Base-by-base conservation (phyloP, 1,139 yeast species). In the Blastobotrys persicus region DNA sequence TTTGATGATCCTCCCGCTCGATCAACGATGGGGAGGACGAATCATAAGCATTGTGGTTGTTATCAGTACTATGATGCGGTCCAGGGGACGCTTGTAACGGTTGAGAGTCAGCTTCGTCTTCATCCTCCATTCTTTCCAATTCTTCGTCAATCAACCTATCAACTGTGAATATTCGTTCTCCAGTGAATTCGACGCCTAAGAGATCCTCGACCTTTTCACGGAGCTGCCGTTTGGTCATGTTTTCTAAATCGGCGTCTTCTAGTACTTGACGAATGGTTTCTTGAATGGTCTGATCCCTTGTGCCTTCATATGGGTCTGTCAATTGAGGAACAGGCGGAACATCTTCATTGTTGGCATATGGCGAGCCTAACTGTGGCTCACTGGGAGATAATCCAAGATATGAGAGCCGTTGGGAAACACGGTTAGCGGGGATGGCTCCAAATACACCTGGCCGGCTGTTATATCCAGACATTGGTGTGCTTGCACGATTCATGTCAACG, bases 61-160 rank as follows among this genome's bases (percentile, higher is more conserved):
- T 23, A 6, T 23, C 28, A 23, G 5, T 6, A 9, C 9, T 23
- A 23, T 5, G 9, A 5, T 23, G 9, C 9, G 28, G 9, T 9
- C 9, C 28, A 6, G 28, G 28, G 9, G 28, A 23, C 28, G 5
- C 9, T 9, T 9, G 5, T 9, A 23, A 9, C 9, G 28, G 28
- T 23, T 23, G 28, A 23, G 28, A 23, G 9, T 23, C 28, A 6
- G 28, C 28, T 13, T 52, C 56, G 3, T 56, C 59, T 16, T 54
- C 59, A 12, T 61, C 62, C 33, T 60, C 64, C 52, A 64, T 40
- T 33, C 52, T 52, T 54, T 62, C 67, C 40, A 69, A 57, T 51
- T 68, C 72, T 18, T 64, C 69, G 44, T 69, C 73, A 46, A 69
- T 68, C 54, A 68, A 52, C 7, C 51, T 51, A 45, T 69, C 72